Conservation (phyloP, 176 grass and related monocot species). For the Phoenix roebelenii region DNA sequence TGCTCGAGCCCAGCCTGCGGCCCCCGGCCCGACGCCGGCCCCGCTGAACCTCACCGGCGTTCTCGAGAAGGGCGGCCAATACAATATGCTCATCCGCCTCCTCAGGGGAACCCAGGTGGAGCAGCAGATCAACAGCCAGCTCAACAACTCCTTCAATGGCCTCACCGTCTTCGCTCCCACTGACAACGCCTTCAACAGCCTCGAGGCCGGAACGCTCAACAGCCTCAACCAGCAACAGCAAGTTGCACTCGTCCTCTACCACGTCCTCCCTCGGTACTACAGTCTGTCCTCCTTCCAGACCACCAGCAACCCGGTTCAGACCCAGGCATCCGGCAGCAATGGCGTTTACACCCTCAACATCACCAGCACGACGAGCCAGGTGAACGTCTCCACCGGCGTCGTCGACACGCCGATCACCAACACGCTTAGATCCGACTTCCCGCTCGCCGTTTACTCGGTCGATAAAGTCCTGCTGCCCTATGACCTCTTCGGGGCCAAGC, state of each 20-base stretch:
- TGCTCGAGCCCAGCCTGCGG: slow-evolving; percentile 23
- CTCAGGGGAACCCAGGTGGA: slow-evolving; percentile 57
- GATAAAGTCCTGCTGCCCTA: slow-evolving; percentile 59
- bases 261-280: slow-evolving; percentile 61
- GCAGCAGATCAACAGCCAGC: slow-evolving; percentile 66
- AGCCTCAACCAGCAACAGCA: slow-evolving; percentile 51
- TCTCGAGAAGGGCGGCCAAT: slow-evolving; percentile 53
- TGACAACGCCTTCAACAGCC: slow-evolving; percentile 59
- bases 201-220: slow-evolving; percentile 71
- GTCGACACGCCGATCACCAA: slow-evolving; percentile 29
- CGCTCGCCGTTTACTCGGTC: slow-evolving; percentile 60
- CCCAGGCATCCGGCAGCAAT: slow-evolving; percentile 59
- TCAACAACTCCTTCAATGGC: slow-evolving; percentile 50
- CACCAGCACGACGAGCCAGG: slow-evolving; percentile 38
- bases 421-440: slow-evolving; percentile 37
- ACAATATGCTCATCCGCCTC: slow-evolving; percentile 52
- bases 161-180: slow-evolving; percentile 77
- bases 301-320: slow-evolving; percentile 69
- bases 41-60: slow-evolving; percentile 64
- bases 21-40: neutral
- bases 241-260: slow-evolving; percentile 59
- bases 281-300: slow-evolving; percentile 47
- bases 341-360: slow-evolving; percentile 72
- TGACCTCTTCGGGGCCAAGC: slow-evolving; percentile 58
- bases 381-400: slow-evolving; percentile 73